Percentiles rank a stretch among this genome's conserved stretches.
phyloP scores from a whole-genome alignment of 176 grass and related monocot genomes.

The Dendrocalamus sinicus region DNA sequence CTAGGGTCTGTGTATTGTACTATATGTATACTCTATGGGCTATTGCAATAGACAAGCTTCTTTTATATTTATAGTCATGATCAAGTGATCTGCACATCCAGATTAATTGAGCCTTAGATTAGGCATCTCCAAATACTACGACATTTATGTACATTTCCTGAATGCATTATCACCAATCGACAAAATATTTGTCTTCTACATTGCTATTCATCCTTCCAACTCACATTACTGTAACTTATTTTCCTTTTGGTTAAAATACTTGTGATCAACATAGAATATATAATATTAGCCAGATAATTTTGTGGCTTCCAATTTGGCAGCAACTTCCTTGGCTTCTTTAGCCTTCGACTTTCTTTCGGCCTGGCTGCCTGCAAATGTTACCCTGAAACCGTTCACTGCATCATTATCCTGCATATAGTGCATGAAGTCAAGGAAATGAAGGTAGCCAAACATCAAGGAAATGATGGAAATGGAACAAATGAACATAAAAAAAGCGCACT shows the following conservation, averaged over 20 bases:
- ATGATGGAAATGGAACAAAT: slow-evolving; percentile 14
- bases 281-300: slow-evolving; percentile 42
- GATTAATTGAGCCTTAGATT: background rate
- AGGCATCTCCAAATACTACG: background rate
- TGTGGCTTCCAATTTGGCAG: slow-evolving; percentile 55
- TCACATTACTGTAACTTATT: background rate
- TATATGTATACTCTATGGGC: too few species aligned
- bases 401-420: slow-evolving; percentile 64
- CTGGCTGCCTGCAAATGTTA: slow-evolving; percentile 72
- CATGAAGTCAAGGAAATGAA: background rate
- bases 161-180: background rate
- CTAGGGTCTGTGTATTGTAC: too few species aligned
- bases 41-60: too few species aligned
- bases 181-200: slow-evolving; percentile 18
- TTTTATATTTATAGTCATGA: background rate
- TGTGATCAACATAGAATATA: background rate
- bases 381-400: slow-evolving; percentile 58
- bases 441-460: slow-evolving; percentile 1
- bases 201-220: background rate
- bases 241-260: background rate
- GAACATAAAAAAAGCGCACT: background rate
- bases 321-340: slow-evolving; percentile 57
- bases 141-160: slow-evolving; percentile 25
- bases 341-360: slow-evolving; percentile 53
- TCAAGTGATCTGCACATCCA: background rate